These are phyloP conservation scores for Euphorbia tirucalli DNA, from an alignment of 345 rosid species.

Conservation along the genomic window DNA sequence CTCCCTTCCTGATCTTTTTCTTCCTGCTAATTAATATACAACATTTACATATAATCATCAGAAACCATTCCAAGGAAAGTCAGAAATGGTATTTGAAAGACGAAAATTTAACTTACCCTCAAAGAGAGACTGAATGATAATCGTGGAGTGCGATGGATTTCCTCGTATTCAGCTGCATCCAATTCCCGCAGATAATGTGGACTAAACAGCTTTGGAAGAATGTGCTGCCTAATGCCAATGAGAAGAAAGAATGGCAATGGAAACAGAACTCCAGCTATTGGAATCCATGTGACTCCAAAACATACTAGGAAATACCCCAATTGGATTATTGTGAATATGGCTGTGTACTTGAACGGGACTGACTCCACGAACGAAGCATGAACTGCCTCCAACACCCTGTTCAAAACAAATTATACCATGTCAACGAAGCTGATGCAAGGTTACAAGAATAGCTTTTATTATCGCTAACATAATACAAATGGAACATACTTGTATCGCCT, in stretches of 20 bases:
- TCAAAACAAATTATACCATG: too few relatives aligned
- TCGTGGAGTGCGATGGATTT: conserved; percentile 48
- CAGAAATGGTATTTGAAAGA: neutral
- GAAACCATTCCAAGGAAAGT: neutral
- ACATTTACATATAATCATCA: neutral
- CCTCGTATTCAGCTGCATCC: conserved; percentile 86
- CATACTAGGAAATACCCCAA: conserved; percentile 59
- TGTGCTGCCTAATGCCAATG: conserved; percentile 59
- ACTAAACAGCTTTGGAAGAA: conserved; percentile 61
- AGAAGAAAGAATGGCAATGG: conserved; percentile 84
- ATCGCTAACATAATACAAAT: neutral
- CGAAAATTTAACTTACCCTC: too few relatives aligned
- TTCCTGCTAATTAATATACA: conserved; percentile 36
- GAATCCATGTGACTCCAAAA: conserved; percentile 82
- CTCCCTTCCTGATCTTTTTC: conserved; percentile 40
- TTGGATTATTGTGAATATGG: conserved; percentile 59
- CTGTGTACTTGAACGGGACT: conserved; percentile 59
- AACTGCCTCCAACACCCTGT: conserved; percentile 62
- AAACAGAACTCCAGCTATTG: conserved; percentile 77
- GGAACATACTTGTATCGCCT: conserved; percentile 64
- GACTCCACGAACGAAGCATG: conserved; percentile 78
- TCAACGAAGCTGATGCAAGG: too few relatives aligned
- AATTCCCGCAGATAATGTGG: conserved; percentile 51
- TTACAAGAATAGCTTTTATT: neutral
- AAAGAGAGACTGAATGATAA: conserved; percentile 34